Evolutionary conservation across 805 yeast species (phyloP), one percentile per base, ranked within the genome.

Genomic region (Hanseniaspora meyeri): DNA sequence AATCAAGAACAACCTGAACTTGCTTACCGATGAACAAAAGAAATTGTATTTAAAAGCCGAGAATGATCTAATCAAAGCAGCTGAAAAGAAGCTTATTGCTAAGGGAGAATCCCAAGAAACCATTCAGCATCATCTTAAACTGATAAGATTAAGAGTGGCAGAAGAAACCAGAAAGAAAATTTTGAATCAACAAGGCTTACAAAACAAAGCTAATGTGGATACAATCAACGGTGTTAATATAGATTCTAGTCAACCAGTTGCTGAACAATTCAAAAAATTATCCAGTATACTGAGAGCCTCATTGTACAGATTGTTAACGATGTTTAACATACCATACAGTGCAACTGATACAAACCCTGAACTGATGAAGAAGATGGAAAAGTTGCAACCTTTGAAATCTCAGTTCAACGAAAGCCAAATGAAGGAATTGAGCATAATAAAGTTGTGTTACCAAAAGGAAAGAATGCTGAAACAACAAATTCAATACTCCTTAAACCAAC

Each of bases 341-440:
- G 9, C 52, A 16, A 46, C 57, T 16, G 57, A 53, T 19, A 38
- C 57, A 6, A 53, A 53, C 24, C 57, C 57, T 2, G 51, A 53
- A 32, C 32, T 53, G 14, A 53, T 53, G 57, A 53, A 53, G 16
- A 53, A 46, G 29, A 53, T 53, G 57, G 57, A 53, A 39, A 53
- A 53, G n/a, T 32, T 53, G n/a, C 57, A 53, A 32, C 51, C 57
- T 12, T 39, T 53, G 9, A 53, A 43, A n/a, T 46, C 57, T 1
- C 57, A 53, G n/a, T 48, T 54, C 31, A 54, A 49, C 16, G 36
- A 43, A 14, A 47, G 42, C 32, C 55, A 50, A 50, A 50, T 56
- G 51, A 45, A 45, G n/a, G 55, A 50, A 16, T 34, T 53, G 36
- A 53, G 45, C 6, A 39, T 53, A 12, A 49, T 45, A 2, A 50